Evolutionary conservation across 305 asterid genomes (phyloP).

Genomic region (Fraxinus dipetala): DNA sequence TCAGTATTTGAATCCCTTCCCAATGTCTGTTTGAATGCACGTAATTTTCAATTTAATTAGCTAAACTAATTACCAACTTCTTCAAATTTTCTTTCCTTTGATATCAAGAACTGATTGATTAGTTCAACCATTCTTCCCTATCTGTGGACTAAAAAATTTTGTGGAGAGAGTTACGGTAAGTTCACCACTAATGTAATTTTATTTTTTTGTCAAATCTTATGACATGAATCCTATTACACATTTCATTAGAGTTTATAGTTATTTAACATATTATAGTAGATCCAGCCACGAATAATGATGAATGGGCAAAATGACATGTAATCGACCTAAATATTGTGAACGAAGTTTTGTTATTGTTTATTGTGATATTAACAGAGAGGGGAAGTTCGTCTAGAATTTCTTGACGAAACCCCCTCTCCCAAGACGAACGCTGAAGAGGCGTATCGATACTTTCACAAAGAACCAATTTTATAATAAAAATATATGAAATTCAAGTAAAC

Average conservation of each 20-base stretch:
- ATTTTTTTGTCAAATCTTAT: too few species aligned
- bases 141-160: background rate
- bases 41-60: constrained; percentile 7
- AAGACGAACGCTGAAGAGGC: background rate
- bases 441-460: background rate
- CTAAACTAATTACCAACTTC: constrained; percentile 22
- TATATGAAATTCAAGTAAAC: background rate
- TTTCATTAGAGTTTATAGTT: background rate
- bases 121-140: constrained; percentile 18
- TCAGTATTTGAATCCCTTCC: too few species aligned
- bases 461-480: background rate
- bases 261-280: too few species aligned
- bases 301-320: background rate
- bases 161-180: background rate
- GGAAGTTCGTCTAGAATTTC: background rate
- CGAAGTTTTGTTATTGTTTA: background rate
- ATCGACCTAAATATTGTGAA: background rate
- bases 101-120: background rate
- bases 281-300: background rate
- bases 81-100: background rate
- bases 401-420: background rate
- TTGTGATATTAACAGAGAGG: background rate
- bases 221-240: background rate
- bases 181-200: background rate
- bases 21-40: background rate